These are phyloP conservation scores for Lippia alba DNA, from an alignment of 305 asterid genomes.

Conservation along the genomic window DNA sequence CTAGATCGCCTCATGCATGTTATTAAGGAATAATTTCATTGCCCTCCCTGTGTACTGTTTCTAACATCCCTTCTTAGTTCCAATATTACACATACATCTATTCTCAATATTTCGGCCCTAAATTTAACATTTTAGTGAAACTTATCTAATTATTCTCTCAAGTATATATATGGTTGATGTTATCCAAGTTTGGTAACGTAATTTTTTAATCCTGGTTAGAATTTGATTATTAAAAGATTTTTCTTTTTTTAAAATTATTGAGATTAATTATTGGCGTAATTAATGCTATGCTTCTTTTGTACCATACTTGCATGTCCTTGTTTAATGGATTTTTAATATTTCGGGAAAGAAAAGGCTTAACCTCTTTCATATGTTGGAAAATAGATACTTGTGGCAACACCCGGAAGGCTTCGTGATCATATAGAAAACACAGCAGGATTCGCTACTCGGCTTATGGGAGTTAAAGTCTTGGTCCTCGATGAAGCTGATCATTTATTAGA, in stretches of 20 bases:
- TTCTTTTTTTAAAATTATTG: too few species aligned
- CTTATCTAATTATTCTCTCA: not conserved
- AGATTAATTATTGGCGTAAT: not conserved
- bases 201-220: not conserved
- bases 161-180: not conserved
- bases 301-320: not conserved
- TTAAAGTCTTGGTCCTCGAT: conserved; percentile 87
- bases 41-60: too few species aligned
- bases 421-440: conserved; percentile 92
- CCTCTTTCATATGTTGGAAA: conserved; percentile 13
- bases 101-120: not conserved
- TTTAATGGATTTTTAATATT: not conserved
- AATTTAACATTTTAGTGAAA: not conserved
- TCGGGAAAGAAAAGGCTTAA: not conserved
- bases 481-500: conserved; percentile 98
- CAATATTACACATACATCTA: not conserved
- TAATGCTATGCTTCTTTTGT: not conserved
- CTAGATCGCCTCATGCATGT: conserved; percentile 5
- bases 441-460: conserved; percentile 91
- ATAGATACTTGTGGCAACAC: conserved; percentile 98
- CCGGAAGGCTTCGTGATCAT: conserved; percentile 97
- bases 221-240: not conserved
- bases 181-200: not conserved
- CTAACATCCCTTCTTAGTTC: not conserved
- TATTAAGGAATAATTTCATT: not conserved